These are phyloP conservation scores for Suillus lakei DNA, from an alignment of 768 basidiomycete genomes.

Conservation along the genomic window DNA sequence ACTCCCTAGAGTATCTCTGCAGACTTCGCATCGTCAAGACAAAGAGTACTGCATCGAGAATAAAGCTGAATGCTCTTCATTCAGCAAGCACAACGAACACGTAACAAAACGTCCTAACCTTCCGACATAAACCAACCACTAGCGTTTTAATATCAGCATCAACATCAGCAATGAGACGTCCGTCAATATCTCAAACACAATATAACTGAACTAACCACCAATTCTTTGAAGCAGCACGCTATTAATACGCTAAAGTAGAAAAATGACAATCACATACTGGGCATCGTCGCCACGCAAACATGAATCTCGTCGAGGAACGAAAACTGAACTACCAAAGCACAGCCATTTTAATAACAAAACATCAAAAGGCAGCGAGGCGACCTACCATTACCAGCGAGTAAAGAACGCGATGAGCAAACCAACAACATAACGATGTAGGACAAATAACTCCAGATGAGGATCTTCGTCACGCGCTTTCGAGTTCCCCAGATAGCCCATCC, in stretches of 20 bases:
- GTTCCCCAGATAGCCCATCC: constrained; percentile 17
- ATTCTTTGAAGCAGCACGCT: background rate
- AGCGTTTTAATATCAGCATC: background rate
- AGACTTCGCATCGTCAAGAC: constrained; percentile 15
- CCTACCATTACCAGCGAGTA: background rate
- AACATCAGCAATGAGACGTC: background rate
- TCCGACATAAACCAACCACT: constrained; percentile 15
- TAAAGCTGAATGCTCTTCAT: background rate
- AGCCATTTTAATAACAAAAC: background rate
- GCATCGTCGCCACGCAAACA: constrained; percentile 5
- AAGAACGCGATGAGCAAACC: background rate
- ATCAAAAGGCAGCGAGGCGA: background rate
- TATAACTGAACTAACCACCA: background rate
- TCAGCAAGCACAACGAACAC: background rate
- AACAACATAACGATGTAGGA: background rate
- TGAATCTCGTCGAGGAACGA: background rate
- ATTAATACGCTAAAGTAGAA: background rate
- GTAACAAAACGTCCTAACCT: constrained; percentile 2
- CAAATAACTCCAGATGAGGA: constrained; percentile 1
- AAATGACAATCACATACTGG: constrained; percentile 8
- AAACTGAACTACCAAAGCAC: background rate
- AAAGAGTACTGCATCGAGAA: constrained; percentile 10
- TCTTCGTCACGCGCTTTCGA: background rate
- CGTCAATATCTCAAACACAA: no score
- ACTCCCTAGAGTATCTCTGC: constrained; percentile 5